phyloP scores from a whole-genome alignment of 208 protist species.

The Wallacemonas collosoma region DNA sequence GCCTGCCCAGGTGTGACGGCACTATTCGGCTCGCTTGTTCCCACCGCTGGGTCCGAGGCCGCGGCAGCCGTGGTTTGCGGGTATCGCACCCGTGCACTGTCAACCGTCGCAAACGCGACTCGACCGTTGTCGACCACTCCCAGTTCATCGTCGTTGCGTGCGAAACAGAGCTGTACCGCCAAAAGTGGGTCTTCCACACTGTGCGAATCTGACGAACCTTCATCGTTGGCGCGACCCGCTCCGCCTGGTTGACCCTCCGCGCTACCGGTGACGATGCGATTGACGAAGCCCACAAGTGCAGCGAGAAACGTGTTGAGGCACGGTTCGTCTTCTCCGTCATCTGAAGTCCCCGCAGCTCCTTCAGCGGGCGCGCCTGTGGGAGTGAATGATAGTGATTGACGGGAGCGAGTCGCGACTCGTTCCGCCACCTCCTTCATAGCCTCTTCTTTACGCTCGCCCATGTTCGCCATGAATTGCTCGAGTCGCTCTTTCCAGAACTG shows the following conservation, averaged over 20 bases:
- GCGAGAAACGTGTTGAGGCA: conserved; percentile 42
- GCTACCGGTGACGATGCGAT: conserved; percentile 20
- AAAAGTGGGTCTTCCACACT: conserved; percentile 4
- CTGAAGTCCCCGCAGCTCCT: neutral
- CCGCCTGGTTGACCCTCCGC: neutral
- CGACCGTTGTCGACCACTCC: conserved; percentile 41
- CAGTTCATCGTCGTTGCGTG: conserved; percentile 12
- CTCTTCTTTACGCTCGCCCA: conserved; percentile 20
- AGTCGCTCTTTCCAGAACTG: conserved; percentile 77
- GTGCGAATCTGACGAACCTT: too few species aligned
- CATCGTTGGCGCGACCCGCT: too few species aligned
- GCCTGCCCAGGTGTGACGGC: neutral
- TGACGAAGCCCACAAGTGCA: conserved; percentile 54
- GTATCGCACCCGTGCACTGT: conserved; percentile 6
- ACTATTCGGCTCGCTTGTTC: too few species aligned
- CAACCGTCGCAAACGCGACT: conserved; percentile 61
- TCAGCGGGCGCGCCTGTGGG: too few species aligned
- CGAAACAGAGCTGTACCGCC: conserved; percentile 21
- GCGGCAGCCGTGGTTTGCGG: neutral
- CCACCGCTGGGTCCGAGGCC: too few species aligned
- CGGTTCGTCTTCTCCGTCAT: conserved; percentile 1
- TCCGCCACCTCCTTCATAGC: neutral
- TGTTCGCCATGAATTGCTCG: conserved; percentile 49
- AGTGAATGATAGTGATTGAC: too few species aligned
- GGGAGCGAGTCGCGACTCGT: neutral